Evolutionary conservation across 2,329 filamentous ascomycete species (phyloP), one percentile per base, ranked within the genome.

Genomic region (Colletotrichum caudatum): DNA sequence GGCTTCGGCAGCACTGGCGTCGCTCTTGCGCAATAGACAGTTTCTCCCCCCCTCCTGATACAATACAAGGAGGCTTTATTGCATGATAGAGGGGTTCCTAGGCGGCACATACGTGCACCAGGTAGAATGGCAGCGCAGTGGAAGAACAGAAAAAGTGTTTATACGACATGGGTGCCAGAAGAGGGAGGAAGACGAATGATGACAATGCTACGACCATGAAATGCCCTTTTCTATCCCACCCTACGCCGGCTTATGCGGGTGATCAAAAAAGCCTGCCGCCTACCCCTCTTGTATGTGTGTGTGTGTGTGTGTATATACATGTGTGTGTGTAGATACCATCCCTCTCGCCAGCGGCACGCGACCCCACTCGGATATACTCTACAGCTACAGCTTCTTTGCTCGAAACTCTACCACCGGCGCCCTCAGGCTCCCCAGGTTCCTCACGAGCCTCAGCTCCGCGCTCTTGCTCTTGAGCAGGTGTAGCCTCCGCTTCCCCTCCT

Each of bases 1-100:
- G 96, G 95, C 1, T 97, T 97, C 79, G 95, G 95, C 65, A 97
- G 94, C 82, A 97, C 95, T 44, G 95, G 94, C 41, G 65, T 74
- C n/a, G 61, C 73, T 41, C 64, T 74, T 11, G 61, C 61, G 33
- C 64, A 74, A 64, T 67, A 64, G 50, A 41, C 5, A 20, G n/a
- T 12, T 7, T 6, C 12, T 14, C 23, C 33, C 46, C 5, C 5
- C 4, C n/a, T 5, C 35, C n/a, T 35, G 35, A 23, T 26, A 58
- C 37, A 41, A 8, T 11, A 39, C n/a, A 26, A 41, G n/a, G 37
- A 64, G 33, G 23, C n/a, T 7, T 7, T 29, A 5, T 18, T 18
- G 12, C 23, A 16, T 39, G 41, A 35, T 3, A 12, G 4, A 23
- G 46, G 46, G 3, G 46, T 12, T 41, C n/a, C 35, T 39, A 39